Percentiles rank a stretch among this genome's conserved stretches.
Evolutionary conservation across 2,329 filamentous ascomycete genomes (phyloP).

Genomic region (Immersiporthe knoxdaviesiana): DNA sequence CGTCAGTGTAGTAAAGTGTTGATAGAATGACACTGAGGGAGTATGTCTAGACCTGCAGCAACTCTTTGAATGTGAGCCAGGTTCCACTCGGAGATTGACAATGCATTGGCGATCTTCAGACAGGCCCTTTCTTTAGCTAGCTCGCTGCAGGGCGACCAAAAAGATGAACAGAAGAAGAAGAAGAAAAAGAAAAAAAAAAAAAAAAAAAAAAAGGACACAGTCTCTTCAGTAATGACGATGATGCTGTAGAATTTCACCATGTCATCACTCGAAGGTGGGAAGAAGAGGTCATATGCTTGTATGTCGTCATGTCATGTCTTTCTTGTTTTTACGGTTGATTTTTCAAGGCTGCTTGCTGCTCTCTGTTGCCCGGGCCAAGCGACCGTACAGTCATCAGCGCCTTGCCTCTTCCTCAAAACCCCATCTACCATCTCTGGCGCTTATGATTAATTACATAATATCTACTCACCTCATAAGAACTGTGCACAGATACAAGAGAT

Average conservation of each 20-base stretch:
- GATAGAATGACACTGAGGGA: not conserved
- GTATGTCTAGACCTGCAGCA: slow-evolving; percentile 9
- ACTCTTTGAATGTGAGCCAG: not conserved
- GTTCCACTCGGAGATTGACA: not conserved
- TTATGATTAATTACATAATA: not conserved
- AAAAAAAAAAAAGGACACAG: not conserved
- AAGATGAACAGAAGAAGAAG: too few relatives aligned
- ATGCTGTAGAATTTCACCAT: not conserved
- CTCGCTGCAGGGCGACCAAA: not conserved
- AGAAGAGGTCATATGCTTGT: not conserved
- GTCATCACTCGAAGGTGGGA: not conserved
- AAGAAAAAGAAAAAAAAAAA: too few relatives aligned
- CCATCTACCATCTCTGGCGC: too few relatives aligned
- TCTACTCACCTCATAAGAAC: not conserved
- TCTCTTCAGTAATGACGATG: not conserved
- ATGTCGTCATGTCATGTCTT: not conserved
- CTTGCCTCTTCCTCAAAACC: too few relatives aligned
- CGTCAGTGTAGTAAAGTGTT: not conserved
- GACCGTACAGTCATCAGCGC: too few relatives aligned
- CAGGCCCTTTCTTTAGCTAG: too few relatives aligned
- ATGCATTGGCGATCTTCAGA: slow-evolving; percentile 7
- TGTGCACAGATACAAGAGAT: not conserved
- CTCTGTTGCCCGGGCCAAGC: not conserved
- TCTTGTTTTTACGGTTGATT: too few relatives aligned
- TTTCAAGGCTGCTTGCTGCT: too few relatives aligned